A percentile compares a stretch with the other conserved stretches of the same genome.
These are phyloP conservation scores for Grosmannia clavigera DNA, from an alignment of 2,329 filamentous ascomycete species.

Conservation along the genomic window DNA sequence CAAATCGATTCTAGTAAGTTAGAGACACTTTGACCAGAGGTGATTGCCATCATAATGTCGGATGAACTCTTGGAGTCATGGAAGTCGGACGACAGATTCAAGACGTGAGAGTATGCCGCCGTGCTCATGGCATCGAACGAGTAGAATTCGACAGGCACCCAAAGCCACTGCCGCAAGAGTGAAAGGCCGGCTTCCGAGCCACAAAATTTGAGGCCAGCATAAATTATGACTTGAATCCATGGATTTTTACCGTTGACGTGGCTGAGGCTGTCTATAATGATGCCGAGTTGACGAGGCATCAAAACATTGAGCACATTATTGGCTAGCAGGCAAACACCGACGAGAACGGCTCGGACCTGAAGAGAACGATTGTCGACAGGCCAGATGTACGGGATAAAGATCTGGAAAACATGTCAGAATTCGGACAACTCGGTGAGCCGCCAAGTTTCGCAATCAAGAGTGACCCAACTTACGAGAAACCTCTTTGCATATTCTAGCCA, in stretches of 20 bases:
- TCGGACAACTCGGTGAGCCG: background rate
- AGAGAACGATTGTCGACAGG: conserved; percentile 53
- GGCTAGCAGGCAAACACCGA: conserved; percentile 55
- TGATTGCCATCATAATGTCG: conserved; percentile 45
- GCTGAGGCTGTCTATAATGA: conserved; percentile 59
- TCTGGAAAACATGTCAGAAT: conserved; percentile 22
- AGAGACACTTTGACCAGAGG: conserved; percentile 39
- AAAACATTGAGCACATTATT: conserved; percentile 64
- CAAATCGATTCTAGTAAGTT: conserved; percentile 45
- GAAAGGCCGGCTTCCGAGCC: conserved; percentile 43
- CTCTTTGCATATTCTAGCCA: conserved; percentile 68
- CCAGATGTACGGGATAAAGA: conserved; percentile 72
- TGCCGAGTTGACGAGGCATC: conserved; percentile 69
- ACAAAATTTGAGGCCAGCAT: conserved; percentile 37
- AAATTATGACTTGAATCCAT: conserved; percentile 40
- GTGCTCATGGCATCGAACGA: conserved; percentile 39
- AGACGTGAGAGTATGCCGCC: conserved; percentile 46
- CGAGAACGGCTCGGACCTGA: conserved; percentile 54
- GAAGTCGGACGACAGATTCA: conserved; percentile 48
- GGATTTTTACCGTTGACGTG: conserved; percentile 33
- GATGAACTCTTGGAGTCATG: conserved; percentile 49
- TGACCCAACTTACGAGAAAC: conserved; percentile 39
- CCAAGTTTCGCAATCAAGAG: background rate
- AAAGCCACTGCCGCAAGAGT: conserved; percentile 41
- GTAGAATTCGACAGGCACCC: conserved; percentile 46